Evolutionary conservation across 768 basidiomycete species (phyloP), one percentile per base, ranked within the genome.

Genomic region (Dacryopinax spathularia): DNA sequence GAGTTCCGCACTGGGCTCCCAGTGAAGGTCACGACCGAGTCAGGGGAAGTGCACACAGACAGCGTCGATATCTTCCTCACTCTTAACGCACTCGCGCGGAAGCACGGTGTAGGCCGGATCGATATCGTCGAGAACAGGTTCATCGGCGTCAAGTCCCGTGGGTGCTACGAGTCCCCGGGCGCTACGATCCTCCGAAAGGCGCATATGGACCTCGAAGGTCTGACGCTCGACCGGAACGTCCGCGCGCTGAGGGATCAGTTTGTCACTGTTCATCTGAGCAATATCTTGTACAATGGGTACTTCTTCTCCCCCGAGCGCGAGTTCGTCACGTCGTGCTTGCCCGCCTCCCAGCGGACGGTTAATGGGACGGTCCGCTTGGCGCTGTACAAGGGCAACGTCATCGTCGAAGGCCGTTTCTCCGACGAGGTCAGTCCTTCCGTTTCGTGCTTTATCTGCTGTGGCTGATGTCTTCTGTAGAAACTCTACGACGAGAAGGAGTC

Each of bases 231-330:
- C 78, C 83, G 95, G 70, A 96, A 95, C 75, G 93, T 99, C 67
- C 88, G 96, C 63, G 87, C 90, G 22, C 79, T 98, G 63, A 82
- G 96, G 34, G 96, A 99, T 75, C 88, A 91, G 72, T 99, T 98
- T 77, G 80, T 96, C 69, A 98, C 96, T 25, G 79, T 90, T 70
- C 87, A 88, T 73, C 80, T 98, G 63, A 85, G 89, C 74, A 80
- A 86, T 68, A 94, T 99, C 71, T 78, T 99, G 59, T 98, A 99
- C 81, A 97, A 98, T 72, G 96, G 95, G 35, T 92, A 95, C 78
- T 98, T 92, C 85, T 99, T 97, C 82, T 95, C 93, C n/a, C 94
- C 96, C 48, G 96, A 98, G 77, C 83, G 95, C 68, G 96, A 97
- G 77, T 98, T 98, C 71, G 78, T 98, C 71, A 87, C 86, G 43